phyloP scores from a whole-genome alignment of 208 protist species.

The Lotmaria passim region DNA sequence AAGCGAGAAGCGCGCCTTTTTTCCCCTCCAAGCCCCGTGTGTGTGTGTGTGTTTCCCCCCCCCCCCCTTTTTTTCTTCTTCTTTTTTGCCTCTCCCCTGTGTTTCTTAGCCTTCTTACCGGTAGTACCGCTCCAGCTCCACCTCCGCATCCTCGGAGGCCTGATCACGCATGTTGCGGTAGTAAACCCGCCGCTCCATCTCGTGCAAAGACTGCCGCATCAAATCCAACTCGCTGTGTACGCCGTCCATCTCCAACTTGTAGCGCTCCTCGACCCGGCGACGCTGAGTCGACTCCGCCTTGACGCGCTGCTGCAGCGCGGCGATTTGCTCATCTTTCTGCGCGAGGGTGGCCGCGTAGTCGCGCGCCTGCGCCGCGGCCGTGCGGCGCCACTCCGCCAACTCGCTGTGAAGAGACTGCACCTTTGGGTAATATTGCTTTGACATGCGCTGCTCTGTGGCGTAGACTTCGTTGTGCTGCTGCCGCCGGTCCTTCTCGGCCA shows the following conservation, averaged over 20 bases:
- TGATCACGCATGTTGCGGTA: slow-evolving; percentile 46
- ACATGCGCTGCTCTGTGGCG: slow-evolving; percentile 31
- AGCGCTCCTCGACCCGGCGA: slow-evolving; percentile 50
- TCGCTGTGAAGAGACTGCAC: slow-evolving; percentile 41
- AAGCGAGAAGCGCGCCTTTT: no score
- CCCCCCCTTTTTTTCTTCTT: no score
- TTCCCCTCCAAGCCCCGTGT: no score
- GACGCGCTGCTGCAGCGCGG: slow-evolving; percentile 28
- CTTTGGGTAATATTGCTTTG: slow-evolving; percentile 37
- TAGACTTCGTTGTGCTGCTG: slow-evolving; percentile 37
- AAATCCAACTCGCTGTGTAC: slow-evolving; percentile 75
- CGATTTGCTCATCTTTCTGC: slow-evolving; percentile 24
- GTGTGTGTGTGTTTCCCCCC: no score
- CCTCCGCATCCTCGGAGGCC: slow-evolving; percentile 20
- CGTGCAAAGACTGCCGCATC: slow-evolving; percentile 77
- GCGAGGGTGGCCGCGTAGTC: slow-evolving; percentile 23
- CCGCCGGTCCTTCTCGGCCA: slow-evolving; percentile 46
- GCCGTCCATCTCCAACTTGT: slow-evolving; percentile 68
- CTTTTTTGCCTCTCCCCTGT: background rate
- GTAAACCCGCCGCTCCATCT: slow-evolving; percentile 79
- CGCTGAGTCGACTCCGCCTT: slow-evolving; percentile 32
- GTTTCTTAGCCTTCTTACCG: slow-evolving; percentile 14
- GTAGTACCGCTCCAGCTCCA: slow-evolving; percentile 39
- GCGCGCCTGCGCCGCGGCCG: slow-evolving; percentile 6
- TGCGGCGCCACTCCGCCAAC: slow-evolving; percentile 31